Evolutionary conservation across 2,329 filamentous ascomycete genomes (phyloP), one percentile per base, ranked within the genome.

Genomic region (Rutstroemia sp.): DNA sequence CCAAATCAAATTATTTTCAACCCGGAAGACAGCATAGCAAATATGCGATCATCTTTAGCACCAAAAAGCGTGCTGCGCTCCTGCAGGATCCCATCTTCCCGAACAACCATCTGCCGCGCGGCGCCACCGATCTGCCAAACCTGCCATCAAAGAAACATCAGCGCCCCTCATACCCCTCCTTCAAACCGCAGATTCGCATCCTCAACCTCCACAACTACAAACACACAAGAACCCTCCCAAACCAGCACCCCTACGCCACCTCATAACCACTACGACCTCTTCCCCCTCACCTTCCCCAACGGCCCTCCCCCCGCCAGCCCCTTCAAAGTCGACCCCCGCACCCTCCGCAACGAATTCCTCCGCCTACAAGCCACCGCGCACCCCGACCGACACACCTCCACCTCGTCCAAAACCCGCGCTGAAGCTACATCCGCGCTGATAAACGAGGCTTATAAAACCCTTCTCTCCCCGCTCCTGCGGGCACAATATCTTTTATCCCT

Each of bases 381-480:
- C 71, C 89, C 89, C 0, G 89, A 94, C 70, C 61, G 66, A 61
- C 64, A 73, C 30, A 34, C 30, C 69, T 57, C 81, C 63, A 61
- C 78, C 63, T 42, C 76, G 70, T 67, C 77, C 71, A 77, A 86
- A 73, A 64, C 73, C 64, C 67, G 79, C 48, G 90, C 91, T 19
- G 89, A 95, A 71, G 87, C 84, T 0, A 76, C 85, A n/a, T 94
- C 88, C 9, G 82, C 89, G 7, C 80, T 82, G 25, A 92, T 97
- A 71, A 97, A 97, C 76, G 86, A 91, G 63, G 94, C 94, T 0
- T 97, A 95, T 78, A 86, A 83, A 67, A 96, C 92, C 2, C 80
- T 99, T 0, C 76, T 81, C 50, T 82, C 86, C 64, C 92, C 94
- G 16, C 76, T 99, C 12, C 72, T 82, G 48, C 83, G 94, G 23